Base-by-base conservation (phyloP, 2,329 filamentous ascomycete genomes). In the Penicillium sp. region DNA sequence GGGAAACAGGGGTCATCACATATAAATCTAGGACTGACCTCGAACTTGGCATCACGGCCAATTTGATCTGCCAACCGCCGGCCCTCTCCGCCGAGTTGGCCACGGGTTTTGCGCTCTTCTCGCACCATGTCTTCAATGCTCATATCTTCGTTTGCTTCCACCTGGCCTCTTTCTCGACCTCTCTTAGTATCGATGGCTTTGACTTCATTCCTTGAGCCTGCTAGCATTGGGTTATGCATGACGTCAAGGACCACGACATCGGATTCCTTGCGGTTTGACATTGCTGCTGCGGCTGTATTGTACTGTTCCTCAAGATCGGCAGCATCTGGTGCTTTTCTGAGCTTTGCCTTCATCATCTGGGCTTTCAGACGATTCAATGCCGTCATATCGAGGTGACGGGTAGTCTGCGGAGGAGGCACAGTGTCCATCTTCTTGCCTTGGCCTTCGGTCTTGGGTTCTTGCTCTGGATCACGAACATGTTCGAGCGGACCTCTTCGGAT, bases 141-240 rank as follows among this genome's bases (percentile, higher is more conserved):
- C 92, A 99, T 97, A 67, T 97, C 92, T 53, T 96, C 90, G 70
- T 97, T 97, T 63, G 94, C 91, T 66, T 90, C 86, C 6, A 99
- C 89, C 8, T 87, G 82, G 1, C 93, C 94, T 53, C 93, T 86
- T 74, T 96, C 93, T 6, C 86, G 83, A 3, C 93, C 93, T 48
- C 93, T 86, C 70, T 89, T 94, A 58, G 86, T 96, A 27, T 88
- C 85, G 8, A 97, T 81, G 0, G 85, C 79, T 66, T 88, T 93
- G 55, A 93, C 89, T 75, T 97, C 94, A 49, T 82, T 83, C 44
- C 82, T 79, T n/a, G 84, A 80, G 47, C 83, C 91, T 19, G 92
- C 91, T 3, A 99, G 82, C 82, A 96, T 88, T 7, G 93, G 89
- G 71, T 89, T 96, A 61, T 97, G 89, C 85, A 94, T 94, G 12